Base-by-base conservation (phyloP, 768 basidiomycete genomes). In the Trametes maxima region DNA sequence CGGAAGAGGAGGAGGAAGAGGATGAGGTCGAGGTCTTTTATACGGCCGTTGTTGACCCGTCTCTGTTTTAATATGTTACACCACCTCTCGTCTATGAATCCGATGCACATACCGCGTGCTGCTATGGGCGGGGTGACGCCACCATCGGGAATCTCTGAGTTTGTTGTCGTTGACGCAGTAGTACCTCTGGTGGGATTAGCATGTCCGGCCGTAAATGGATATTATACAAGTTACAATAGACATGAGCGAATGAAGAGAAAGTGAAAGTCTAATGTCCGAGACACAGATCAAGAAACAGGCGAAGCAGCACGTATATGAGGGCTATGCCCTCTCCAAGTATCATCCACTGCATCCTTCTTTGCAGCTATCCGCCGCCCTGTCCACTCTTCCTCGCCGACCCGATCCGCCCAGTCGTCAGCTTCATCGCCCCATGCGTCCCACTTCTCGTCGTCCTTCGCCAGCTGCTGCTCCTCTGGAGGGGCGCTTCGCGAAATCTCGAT, bases 371-470 rank as follows among this genome's bases (percentile, higher is more conserved):
- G 71, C 57, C 73, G 69, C 2, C 76, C 78, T 19, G 77, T 78
- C 80, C 77, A 78, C 17, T 82, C 81, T 50, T 82, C 82, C 49
- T 81, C 80, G 0, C 75, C 77, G 0, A 76, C 76, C 54, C 75
- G 73, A 39, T 79, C 77, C 14, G 76, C 82, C 85, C 83, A 87
- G 48, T 85, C 82, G 45, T 79, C 63, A 5, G 48, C 64, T 2
- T 69, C 68, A n/a, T 69, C 68, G 13, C 70, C 73, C 74, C 84
- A 69, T 5, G 79, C 80, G 76, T 82, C 83, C 60, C 80, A 80
- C 53, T 84, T 69, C 56, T 67, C 71, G 17, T 63, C 62, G 13
- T 59, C 57, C 8, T 43, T 55, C 1, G 55, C 37, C 6, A 43
- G 66, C 51, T 66, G 63, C 17, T 62, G 64, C 43, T 65, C 45